phyloP scores from a whole-genome alignment of 78 protist genomes.

The Dictyostelium citrinum region DNA sequence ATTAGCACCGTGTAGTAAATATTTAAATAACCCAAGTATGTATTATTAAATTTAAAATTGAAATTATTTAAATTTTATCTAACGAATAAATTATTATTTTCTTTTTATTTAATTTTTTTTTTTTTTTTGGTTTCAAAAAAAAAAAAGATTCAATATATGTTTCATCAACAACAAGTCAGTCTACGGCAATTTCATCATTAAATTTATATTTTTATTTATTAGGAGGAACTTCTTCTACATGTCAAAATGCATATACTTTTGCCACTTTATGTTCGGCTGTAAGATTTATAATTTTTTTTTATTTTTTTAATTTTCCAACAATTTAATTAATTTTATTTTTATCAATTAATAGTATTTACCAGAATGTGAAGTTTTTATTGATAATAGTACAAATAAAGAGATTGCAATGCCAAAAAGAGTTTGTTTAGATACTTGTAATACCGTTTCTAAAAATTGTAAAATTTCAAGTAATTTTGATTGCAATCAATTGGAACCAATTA shows the following conservation, averaged over 20 bases:
- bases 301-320: not conserved
- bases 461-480: not conserved
- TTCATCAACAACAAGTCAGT: not conserved
- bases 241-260: not conserved
- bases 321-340: not conserved
- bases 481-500: not conserved
- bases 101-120: not conserved
- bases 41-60: too few species aligned
- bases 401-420: not conserved
- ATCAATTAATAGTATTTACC: not conserved
- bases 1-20: not conserved
- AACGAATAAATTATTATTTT: too few species aligned
- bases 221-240: not conserved
- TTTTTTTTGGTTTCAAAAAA: too few species aligned
- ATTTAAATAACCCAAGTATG: not conserved
- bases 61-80: too few species aligned
- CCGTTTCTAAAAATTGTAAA: not conserved
- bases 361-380: not conserved
- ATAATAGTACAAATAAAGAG: not conserved
- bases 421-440: not conserved
- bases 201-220: not conserved
- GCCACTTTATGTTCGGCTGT: not conserved
- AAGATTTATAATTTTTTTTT: not conserved
- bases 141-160: not conserved
- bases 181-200: not conserved